These are phyloP conservation scores for Neurospora tetraspora DNA, from an alignment of 495 filamentous ascomycete species.

Conservation along the genomic window DNA sequence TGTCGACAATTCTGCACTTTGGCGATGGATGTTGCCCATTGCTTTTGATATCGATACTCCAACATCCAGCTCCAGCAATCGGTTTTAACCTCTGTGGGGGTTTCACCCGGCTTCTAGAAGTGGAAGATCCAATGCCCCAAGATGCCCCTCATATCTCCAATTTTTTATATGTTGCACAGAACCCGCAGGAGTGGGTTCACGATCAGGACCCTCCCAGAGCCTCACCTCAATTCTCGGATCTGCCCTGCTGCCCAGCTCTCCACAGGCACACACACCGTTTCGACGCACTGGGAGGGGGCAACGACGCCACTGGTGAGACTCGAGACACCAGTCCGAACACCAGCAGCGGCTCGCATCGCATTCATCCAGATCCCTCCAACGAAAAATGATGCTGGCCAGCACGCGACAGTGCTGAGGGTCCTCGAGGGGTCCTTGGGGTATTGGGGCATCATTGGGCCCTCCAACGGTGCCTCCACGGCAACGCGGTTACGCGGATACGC, in stretches of 20 bases:
- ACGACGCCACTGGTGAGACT: slow-evolving; percentile 11
- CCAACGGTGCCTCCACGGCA: neutral
- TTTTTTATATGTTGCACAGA: slow-evolving; percentile 29
- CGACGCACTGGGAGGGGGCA: slow-evolving; percentile 13
- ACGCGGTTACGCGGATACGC: neutral
- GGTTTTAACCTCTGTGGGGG: neutral
- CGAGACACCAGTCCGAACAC: neutral
- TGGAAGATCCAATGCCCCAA: slow-evolving; percentile 3
- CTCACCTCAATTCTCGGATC: slow-evolving; percentile 24
- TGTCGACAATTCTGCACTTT: neutral
- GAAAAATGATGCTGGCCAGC: neutral
- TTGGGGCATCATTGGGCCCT: neutral
- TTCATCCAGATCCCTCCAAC: neutral
- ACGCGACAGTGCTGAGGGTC: neutral
- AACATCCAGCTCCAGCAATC: neutral
- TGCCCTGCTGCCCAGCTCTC: slow-evolving; percentile 15
- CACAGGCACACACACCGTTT: slow-evolving; percentile 16
- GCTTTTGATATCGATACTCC: slow-evolving; percentile 8
- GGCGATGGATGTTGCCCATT: neutral
- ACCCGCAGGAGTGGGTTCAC: slow-evolving; percentile 30
- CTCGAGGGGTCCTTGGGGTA: neutral
- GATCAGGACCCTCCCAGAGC: slow-evolving; percentile 31
- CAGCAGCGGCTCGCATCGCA: neutral
- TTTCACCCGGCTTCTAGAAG: slow-evolving; percentile 15
- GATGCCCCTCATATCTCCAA: slow-evolving; percentile 21